A percentile compares a stretch with the other conserved stretches of the same genome.
These are phyloP conservation scores for Colletotrichum falcatum DNA, from an alignment of 2,329 filamentous ascomycete genomes.

Conservation along the genomic window DNA sequence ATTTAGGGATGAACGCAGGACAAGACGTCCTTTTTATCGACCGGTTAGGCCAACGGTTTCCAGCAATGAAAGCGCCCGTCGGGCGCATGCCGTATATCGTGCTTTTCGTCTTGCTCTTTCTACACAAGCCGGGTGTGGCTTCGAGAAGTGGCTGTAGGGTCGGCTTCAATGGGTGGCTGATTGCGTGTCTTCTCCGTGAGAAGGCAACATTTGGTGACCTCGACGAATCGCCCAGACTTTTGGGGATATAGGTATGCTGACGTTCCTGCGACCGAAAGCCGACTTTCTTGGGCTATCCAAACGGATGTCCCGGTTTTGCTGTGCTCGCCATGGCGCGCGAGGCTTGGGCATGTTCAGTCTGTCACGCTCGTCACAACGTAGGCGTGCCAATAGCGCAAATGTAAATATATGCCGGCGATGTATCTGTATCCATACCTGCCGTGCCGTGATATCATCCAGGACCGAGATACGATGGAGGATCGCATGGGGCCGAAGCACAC, in stretches of 20 bases:
- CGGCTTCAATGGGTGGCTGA: constrained; percentile 19
- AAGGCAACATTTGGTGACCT: neutral
- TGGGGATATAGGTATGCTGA: neutral
- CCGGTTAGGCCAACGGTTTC: constrained; percentile 14
- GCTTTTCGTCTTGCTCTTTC: too few relatives aligned
- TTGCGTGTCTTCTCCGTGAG: constrained; percentile 1
- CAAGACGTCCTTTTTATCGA: constrained; percentile 8
- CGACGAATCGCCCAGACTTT: constrained; percentile 1
- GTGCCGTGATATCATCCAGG: neutral
- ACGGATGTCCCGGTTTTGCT: constrained; percentile 2
- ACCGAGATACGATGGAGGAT: neutral
- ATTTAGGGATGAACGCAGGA: constrained; percentile 3
- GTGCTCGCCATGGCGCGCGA: neutral
- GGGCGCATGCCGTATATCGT: constrained; percentile 20
- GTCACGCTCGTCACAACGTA: constrained; percentile 2
- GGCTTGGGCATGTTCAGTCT: neutral
- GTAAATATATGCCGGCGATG: neutral
- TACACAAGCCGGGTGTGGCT: constrained; percentile 6
- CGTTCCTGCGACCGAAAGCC: constrained; percentile 2
- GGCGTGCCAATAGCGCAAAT: constrained; percentile 4
- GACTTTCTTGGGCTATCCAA: neutral
- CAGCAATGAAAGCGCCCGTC: constrained; percentile 14
- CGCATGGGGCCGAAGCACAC: neutral
- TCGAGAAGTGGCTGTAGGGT: constrained; percentile 14
- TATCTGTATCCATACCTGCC: neutral